phyloP scores from a whole-genome alignment of 495 filamentous ascomycete genomes.

The Aspergillus kassunensis region DNA sequence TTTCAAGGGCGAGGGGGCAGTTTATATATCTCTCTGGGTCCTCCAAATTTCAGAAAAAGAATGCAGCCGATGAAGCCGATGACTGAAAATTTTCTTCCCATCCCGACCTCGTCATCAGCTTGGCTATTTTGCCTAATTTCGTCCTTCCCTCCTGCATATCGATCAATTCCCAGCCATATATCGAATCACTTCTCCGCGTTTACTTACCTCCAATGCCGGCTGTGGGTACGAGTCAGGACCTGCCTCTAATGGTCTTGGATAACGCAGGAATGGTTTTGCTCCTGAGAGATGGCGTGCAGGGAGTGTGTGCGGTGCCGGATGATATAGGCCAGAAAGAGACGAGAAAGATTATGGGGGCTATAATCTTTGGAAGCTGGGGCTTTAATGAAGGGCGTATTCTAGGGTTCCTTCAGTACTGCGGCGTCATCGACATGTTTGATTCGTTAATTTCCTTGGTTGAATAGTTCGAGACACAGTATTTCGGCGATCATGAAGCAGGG shows the following conservation, averaged over 20 bases:
- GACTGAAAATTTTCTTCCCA: neutral
- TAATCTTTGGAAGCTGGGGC: constrained; percentile 8
- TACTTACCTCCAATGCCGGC: constrained; percentile 59
- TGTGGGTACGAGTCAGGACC: neutral
- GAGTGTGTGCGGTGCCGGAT: neutral
- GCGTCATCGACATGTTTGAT: too few relatives aligned
- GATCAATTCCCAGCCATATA: too few relatives aligned
- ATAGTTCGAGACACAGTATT: too few relatives aligned
- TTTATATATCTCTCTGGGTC: constrained; percentile 9
- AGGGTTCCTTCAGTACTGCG: too few relatives aligned
- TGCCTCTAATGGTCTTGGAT: constrained; percentile 2
- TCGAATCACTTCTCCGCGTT: constrained; percentile 65
- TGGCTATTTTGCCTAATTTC: too few relatives aligned
- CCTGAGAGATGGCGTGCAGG: constrained; percentile 3
- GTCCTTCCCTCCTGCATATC: too few relatives aligned
- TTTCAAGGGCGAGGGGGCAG: constrained; percentile 8
- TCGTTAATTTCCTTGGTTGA: too few relatives aligned
- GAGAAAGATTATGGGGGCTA: neutral
- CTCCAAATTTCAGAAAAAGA: neutral
- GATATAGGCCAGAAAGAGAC: neutral
- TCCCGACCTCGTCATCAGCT: too few relatives aligned
- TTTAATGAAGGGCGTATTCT: too few relatives aligned
- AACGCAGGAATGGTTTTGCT: constrained; percentile 5
- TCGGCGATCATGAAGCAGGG: too few relatives aligned
- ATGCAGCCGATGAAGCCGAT: neutral